Evolutionary conservation across 2,329 filamentous ascomycete species (phyloP), one percentile per base, ranked within the genome.

Genomic region (Trichoderma oligosporum): DNA sequence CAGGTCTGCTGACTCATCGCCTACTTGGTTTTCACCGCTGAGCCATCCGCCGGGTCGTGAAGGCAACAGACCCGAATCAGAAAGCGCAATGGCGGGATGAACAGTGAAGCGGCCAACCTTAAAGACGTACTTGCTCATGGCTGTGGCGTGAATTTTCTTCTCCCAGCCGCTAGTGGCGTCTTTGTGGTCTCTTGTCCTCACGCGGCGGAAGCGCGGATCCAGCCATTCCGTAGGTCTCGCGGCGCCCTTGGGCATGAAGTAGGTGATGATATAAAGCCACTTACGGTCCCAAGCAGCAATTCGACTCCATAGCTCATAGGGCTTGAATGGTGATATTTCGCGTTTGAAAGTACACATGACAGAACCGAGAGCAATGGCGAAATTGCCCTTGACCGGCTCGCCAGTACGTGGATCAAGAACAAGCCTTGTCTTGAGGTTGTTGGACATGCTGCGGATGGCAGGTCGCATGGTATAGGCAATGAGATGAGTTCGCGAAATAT

Each of bases 21-120:
- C 74, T 27, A 75, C 68, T 44, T 75, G 76, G 39, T 72, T 69
- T 27, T 75, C 74, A 14, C 77, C 77, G 52, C 73, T 68, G 6
- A 74, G 73, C 84, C 84, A 86, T 20, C 85, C 86, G 9, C 81
- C 84, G 0, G 91, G 90, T 46, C 85, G 80, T 57, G 81, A 75
- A 0, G 94, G 94, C 49, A 97, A 75, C 68, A 97, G 76, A 1
- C 85, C 84, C 48, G 86, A 87, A 33, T 86, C 82, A 41, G 82
- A 78, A 24, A 97, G 77, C 7, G 93, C 78, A 45, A 88, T 78
- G 63, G 91, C 87, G 0, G 94, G 92, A 62, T 92, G 84, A 4
- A 97, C 83, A 0, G 93, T 97, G 66, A 94, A 78, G 22, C 93
- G 79, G 1, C 87, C 89, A 56, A 91, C 79, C 76, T 93, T 93